Base-by-base conservation (phyloP, 2,329 filamentous ascomycete genomes). In the Alternaria gaisen region DNA sequence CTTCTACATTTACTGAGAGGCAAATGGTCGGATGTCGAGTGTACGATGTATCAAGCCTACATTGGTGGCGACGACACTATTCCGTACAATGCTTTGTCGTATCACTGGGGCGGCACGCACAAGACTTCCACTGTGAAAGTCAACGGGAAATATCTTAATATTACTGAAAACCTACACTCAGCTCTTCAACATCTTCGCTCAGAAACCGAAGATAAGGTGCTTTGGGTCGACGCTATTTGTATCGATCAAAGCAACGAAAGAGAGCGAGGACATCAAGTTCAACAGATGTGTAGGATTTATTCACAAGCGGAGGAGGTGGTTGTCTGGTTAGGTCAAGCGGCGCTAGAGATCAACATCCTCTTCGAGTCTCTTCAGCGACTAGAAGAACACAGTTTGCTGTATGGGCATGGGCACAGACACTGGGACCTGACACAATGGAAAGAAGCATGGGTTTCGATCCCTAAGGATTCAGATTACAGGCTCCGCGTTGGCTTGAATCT, bases 281-380 rank as follows among this genome's bases (percentile, higher is more conserved):
- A 56, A 32, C 67, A 74, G 16, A 76, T 76, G 67, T 57, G 58
- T 7, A 44, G 46, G 16, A 72, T 76, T 22, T 76, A 75, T 51
- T 40, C 30, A 12, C 26, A 61, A 24, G 73, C 75, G 4, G 22
- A 64, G 12, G 42, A 55, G 28, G 73, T 76, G 3, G 48, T 75
- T 22, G 44, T 74, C 20, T 77, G 72, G 73, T 51, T 77, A 24
- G 74, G 74, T 6, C 16, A 56, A 41, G 58, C 67, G 20, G 66
- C 65, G 16, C 1, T 2, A 20, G 18, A 40, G n/a, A 40, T 18
- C 12, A 1, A 20, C 18, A 0, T 12, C 18, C 10, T 40, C 0
- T 5, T 40, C 4, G 38, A 2, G 1, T 20, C 38, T 20, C 38
- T 40, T 2, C n/a, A 5, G 1, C n/a, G 3, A 2, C 8, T 40